These are phyloP conservation scores for Spizellomyces sp. DNA, from an alignment of 192 early-diverging fungal genomes.

Conservation along the genomic window DNA sequence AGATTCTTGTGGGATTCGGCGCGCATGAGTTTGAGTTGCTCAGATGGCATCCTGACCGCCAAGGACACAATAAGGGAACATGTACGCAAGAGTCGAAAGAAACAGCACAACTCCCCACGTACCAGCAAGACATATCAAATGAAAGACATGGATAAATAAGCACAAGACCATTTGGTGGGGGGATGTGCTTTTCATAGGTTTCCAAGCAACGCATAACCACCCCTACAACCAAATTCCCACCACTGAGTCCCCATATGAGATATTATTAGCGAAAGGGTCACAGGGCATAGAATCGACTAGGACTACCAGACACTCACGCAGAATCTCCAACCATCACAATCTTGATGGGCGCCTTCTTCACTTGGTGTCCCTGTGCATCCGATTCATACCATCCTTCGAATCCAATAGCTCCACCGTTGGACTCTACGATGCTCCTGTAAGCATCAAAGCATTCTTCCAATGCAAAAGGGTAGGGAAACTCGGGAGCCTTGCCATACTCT, in stretches of 20 bases:
- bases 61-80: constrained; percentile 35
- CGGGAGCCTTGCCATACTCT: constrained; percentile 94
- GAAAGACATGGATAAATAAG: constrained; percentile 89
- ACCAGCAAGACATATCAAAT: constrained; percentile 92
- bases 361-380: constrained; percentile 25
- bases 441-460: constrained; percentile 91
- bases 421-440: constrained; percentile 73
- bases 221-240: constrained; percentile 84
- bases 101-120: constrained; percentile 4
- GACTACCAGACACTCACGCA: constrained; percentile 64
- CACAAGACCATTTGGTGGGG: constrained; percentile 73
- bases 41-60: constrained; percentile 59
- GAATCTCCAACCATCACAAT: constrained; percentile 87
- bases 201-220: constrained; percentile 82
- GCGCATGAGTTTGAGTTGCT: constrained; percentile 61
- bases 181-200: constrained; percentile 53
- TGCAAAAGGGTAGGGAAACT: constrained; percentile 90
- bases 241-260: constrained; percentile 36
- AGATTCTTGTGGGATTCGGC: constrained; percentile 57
- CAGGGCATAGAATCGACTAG: too few species aligned
- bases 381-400: constrained; percentile 57
- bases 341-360: constrained; percentile 58
- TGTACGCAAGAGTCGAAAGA: constrained; percentile 23
- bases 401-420: constrained; percentile 78
- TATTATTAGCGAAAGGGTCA: too few species aligned